Conservation (phyloP, 2,329 filamentous ascomycete species). For the Ilyonectria robusta region DNA sequence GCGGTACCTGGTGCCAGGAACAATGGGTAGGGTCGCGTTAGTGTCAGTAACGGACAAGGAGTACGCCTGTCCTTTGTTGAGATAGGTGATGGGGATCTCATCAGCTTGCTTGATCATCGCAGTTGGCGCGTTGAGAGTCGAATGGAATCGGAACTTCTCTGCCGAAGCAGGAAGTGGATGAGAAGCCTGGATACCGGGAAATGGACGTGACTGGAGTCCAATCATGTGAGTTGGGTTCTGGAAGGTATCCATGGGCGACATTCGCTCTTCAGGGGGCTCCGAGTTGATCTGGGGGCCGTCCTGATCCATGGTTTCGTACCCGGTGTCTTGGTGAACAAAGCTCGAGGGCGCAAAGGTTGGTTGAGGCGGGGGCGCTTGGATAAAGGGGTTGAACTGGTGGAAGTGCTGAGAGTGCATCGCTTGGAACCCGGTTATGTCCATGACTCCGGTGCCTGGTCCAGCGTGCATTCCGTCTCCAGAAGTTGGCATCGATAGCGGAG, state of each 20-base stretch:
- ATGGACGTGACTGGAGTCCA: conserved; percentile 67
- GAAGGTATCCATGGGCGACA: conserved; percentile 72
- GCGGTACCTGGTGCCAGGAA: conserved; percentile 80
- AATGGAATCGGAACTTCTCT: conserved; percentile 89
- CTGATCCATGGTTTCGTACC: conserved; percentile 84
- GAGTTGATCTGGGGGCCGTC: conserved; percentile 78
- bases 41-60: conserved; percentile 88
- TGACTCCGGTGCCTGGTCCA: conserved; percentile 62
- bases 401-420: conserved; percentile 72
- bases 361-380: conserved; percentile 70
- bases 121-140: conserved; percentile 92
- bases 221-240: conserved; percentile 73
- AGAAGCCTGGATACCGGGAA: conserved; percentile 61
- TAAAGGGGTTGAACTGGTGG: conserved; percentile 79
- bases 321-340: conserved; percentile 85
- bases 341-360: conserved; percentile 80
- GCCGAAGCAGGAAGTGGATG: conserved; percentile 66
- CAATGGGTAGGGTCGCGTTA: conserved; percentile 69
- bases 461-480: conserved; percentile 76
- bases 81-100: conserved; percentile 96
- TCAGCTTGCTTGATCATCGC: conserved; percentile 93
- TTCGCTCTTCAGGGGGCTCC: conserved; percentile 64
- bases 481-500: conserved; percentile 84
- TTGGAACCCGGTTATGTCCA: conserved; percentile 80
- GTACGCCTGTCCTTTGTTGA: conserved; percentile 98